These are phyloP conservation scores for Gymnopilus junonius DNA, from an alignment of 768 basidiomycete species.

Conservation along the genomic window DNA sequence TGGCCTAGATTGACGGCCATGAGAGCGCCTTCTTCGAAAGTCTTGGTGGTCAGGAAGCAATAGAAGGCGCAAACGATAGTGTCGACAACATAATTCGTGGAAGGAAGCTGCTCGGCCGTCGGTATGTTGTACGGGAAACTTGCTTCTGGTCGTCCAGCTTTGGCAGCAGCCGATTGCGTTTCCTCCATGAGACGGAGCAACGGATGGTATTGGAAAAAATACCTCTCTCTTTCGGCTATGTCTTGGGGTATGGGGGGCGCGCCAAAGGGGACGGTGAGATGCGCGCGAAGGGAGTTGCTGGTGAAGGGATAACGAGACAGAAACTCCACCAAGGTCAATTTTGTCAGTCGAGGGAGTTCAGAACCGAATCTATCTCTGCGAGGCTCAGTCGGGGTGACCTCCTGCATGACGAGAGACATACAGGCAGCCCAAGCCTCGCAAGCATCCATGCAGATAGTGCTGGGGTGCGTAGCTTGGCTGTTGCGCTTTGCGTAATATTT, in stretches of 20 bases:
- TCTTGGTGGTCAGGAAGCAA: conserved; percentile 47
- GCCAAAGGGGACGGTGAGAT: conserved; percentile 34
- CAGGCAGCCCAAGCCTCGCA: conserved; percentile 44
- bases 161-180: conserved; percentile 22
- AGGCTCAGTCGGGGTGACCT: conserved; percentile 20
- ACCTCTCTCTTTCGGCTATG: conserved; percentile 32
- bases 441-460: conserved; percentile 42
- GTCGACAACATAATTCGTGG: conserved; percentile 44
- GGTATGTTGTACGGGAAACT: conserved; percentile 37
- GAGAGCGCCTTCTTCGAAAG: conserved; percentile 49
- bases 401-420: conserved; percentile 38
- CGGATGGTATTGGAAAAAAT: conserved; percentile 41
- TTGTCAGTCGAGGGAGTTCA: conserved; percentile 31
- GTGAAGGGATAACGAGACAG: conserved; percentile 43
- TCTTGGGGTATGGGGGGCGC: conserved; percentile 20
- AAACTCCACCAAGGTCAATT: conserved; percentile 42
- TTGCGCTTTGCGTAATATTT: conserved; percentile 39
- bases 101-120: conserved; percentile 31
- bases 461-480: conserved; percentile 48
- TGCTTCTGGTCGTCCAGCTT: conserved; percentile 6
- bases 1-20: conserved; percentile 47
- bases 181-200: conserved; percentile 38
- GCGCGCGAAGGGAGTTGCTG: conserved; percentile 32
- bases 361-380: conserved; percentile 2
- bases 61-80: conserved; percentile 47